phyloP scores from a whole-genome alignment of 2,329 filamentous ascomycete genomes.

The Sphaerulina musiva region DNA sequence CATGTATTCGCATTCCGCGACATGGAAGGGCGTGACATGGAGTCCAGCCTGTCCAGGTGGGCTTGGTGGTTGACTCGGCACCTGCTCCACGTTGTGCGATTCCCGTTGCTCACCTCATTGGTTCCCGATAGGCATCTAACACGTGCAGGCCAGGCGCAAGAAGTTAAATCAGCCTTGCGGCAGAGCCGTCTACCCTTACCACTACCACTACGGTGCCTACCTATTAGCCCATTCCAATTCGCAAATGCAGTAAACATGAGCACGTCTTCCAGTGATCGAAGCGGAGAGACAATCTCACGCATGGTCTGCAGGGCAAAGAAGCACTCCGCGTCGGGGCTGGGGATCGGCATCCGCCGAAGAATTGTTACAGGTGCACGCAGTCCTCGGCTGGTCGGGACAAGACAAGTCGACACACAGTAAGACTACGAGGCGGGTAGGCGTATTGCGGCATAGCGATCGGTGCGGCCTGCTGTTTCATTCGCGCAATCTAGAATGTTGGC shows the following conservation, averaged over 20 bases:
- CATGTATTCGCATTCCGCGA: too few relatives aligned
- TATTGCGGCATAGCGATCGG: not conserved
- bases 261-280: not conserved
- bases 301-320: not conserved
- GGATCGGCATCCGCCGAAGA: not conserved
- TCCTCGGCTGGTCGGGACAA: slow-evolving; percentile 3
- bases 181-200: not conserved
- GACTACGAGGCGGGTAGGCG: not conserved
- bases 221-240: not conserved
- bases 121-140: not conserved
- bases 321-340: not conserved
- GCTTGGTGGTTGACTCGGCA: not conserved
- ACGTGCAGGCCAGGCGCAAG: not conserved
- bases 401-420: slow-evolving; percentile 1
- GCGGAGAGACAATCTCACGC: not conserved
- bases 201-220: not conserved
- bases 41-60: too few relatives aligned
- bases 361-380: not conserved
- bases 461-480: not conserved
- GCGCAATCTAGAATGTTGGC: not conserved
- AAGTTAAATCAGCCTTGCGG: not conserved
- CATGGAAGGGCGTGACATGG: too few relatives aligned
- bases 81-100: not conserved
- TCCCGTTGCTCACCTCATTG: not conserved
- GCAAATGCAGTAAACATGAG: not conserved